Conservation (phyloP, 345 rosid species). For the Trapa incisa region DNA sequence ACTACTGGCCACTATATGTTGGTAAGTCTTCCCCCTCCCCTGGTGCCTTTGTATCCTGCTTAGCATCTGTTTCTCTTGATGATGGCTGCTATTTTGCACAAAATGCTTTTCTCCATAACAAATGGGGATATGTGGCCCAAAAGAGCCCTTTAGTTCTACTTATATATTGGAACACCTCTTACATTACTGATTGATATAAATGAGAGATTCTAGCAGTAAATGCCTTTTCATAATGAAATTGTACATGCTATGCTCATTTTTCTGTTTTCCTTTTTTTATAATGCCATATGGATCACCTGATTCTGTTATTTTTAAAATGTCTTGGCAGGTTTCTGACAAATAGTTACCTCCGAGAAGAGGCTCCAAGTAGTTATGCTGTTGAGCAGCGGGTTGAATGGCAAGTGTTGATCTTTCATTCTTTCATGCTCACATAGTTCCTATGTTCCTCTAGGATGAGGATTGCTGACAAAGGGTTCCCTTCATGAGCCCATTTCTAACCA, state of each 20-base stretch:
- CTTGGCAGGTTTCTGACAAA: conserved; percentile 76
- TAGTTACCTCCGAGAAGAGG: conserved; percentile 90
- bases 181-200: too few relatives aligned
- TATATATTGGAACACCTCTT: too few relatives aligned
- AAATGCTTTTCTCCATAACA: too few relatives aligned
- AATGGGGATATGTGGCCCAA: too few relatives aligned
- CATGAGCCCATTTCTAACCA: not conserved
- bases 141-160: too few relatives aligned
- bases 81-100: too few relatives aligned
- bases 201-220: too few relatives aligned
- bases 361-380: conserved; percentile 93
- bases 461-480: not conserved
- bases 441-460: not conserved
- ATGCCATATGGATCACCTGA: too few relatives aligned
- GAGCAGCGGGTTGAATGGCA: conserved; percentile 99
- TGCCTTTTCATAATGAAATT: too few relatives aligned
- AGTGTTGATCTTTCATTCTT: conserved; percentile 23
- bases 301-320: not conserved
- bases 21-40: conserved; percentile 38
- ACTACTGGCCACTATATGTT: conserved; percentile 71
- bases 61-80: not conserved
- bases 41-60: not conserved
- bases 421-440: not conserved
- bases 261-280: too few relatives aligned
- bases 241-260: too few relatives aligned